Evolutionary conservation across 2,329 filamentous ascomycete genomes (phyloP).

Genomic region (Raffaelea albimanens): DNA sequence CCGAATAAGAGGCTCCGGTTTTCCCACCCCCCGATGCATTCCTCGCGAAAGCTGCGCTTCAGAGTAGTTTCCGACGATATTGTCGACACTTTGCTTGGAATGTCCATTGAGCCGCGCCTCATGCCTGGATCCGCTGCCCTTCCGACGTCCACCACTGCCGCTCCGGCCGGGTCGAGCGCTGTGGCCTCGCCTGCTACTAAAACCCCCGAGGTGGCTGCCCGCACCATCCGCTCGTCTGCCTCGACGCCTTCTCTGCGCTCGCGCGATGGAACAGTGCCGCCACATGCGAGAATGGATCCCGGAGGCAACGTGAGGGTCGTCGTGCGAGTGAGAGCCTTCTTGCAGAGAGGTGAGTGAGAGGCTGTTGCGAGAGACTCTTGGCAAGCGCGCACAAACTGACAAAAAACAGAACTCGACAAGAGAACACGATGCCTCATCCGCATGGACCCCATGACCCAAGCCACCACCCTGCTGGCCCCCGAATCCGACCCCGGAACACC

Average conservation of each 20-base stretch:
- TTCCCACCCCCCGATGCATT: conserved; percentile 15
- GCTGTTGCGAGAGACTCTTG: background rate
- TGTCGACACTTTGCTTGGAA: conserved; percentile 24
- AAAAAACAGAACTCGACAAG: conserved; percentile 63
- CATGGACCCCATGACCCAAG: conserved; percentile 83
- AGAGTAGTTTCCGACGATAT: conserved; percentile 18
- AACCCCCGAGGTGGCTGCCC: conserved; percentile 5
- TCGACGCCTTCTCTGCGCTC: conserved; percentile 72
- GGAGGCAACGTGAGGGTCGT: conserved; percentile 77
- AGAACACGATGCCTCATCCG: conserved; percentile 75
- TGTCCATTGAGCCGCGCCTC: conserved; percentile 31
- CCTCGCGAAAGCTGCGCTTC: conserved; percentile 16
- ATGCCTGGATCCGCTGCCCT: conserved; percentile 27
- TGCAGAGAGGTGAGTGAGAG: conserved; percentile 58
- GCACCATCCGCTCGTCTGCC: conserved; percentile 52
- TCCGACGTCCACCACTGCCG: conserved; percentile 22
- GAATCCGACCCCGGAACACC: conserved; percentile 12
- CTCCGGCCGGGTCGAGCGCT: background rate
- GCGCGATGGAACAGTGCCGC: conserved; percentile 55
- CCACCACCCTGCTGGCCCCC: conserved; percentile 71
- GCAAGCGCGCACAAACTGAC: background rate
- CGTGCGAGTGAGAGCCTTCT: conserved; percentile 69
- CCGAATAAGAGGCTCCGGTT: too few species aligned
- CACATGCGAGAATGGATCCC: conserved; percentile 45
- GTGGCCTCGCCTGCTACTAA: background rate